Evolutionary conservation across 2,329 filamentous ascomycete species (phyloP).

Genomic region (Oidium heveae): DNA sequence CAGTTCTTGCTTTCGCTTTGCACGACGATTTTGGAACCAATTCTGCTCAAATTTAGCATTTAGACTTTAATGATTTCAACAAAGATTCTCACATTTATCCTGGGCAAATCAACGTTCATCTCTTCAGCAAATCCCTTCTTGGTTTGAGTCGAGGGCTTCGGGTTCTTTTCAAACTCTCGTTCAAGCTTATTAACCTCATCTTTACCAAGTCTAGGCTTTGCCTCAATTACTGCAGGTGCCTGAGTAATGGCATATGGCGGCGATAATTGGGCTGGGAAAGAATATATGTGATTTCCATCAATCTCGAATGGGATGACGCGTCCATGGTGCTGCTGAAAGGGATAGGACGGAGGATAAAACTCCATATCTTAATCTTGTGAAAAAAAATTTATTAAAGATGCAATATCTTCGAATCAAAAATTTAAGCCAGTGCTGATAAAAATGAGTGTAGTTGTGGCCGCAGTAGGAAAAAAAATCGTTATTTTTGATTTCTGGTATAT

Average conservation of each 20-base stretch:
- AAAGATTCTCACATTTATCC: conserved; percentile 33
- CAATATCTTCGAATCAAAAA: no score
- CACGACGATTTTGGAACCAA: conserved; percentile 43
- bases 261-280: conserved; percentile 9
- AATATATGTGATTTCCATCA: conserved; percentile 5
- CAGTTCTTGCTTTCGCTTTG: conserved; percentile 27
- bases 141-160: conserved; percentile 34
- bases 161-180: conserved; percentile 35
- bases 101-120: conserved; percentile 35
- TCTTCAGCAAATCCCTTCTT: conserved; percentile 35
- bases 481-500: no score
- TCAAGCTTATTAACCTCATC: conserved; percentile 34
- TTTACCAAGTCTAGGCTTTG: conserved; percentile 22
- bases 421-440: no score
- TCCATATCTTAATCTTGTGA: background rate
- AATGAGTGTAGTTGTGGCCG: no score
- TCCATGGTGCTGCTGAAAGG: conserved; percentile 7
- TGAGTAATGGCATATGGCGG: conserved; percentile 12
- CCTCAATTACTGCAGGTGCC: conserved; percentile 10
- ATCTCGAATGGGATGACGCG: conserved; percentile 5
- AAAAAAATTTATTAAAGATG: no score
- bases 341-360: background rate
- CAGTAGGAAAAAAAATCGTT: no score
- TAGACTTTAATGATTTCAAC: conserved; percentile 22
- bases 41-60: conserved; percentile 22